Conservation (phyloP, 2,329 filamentous ascomycete species). For the Penicillium expansum region DNA sequence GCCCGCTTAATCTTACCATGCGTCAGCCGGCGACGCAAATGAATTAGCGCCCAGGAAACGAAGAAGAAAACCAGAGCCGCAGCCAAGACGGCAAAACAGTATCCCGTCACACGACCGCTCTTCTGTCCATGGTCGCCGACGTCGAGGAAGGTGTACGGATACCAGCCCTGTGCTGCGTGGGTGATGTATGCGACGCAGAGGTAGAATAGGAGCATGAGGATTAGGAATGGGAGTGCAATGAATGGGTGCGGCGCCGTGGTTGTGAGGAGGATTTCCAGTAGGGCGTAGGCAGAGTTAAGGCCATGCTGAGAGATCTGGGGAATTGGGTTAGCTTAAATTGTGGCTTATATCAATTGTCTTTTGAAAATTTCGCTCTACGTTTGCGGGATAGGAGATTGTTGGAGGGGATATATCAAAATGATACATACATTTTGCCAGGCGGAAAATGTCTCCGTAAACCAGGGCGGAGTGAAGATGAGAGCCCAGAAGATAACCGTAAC, state of each 20-base stretch:
- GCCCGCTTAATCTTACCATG: constrained; percentile 27
- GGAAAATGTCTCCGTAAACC: constrained; percentile 52
- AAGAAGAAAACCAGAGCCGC: constrained; percentile 54
- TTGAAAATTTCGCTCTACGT: neutral
- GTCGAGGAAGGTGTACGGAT: constrained; percentile 77
- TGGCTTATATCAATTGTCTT: neutral
- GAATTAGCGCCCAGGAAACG: constrained; percentile 54
- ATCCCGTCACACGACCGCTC: constrained; percentile 58
- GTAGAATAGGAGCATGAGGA: constrained; percentile 70
- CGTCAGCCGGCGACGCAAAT: constrained; percentile 51
- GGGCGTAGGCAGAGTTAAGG: constrained; percentile 68
- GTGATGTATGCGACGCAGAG: constrained; percentile 73
- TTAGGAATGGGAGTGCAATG: constrained; percentile 64
- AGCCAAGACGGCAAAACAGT: constrained; percentile 59
- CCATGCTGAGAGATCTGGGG: constrained; percentile 66
- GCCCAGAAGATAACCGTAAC: constrained; percentile 72
- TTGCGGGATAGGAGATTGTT: neutral
- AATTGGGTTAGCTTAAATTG: neutral
- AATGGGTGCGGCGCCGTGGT: constrained; percentile 62
- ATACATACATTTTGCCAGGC: constrained; percentile 53
- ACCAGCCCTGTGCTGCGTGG: constrained; percentile 66
- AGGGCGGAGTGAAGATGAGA: constrained; percentile 54
- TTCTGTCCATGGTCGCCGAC: constrained; percentile 48
- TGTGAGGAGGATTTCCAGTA: constrained; percentile 71
- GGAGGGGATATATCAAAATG: neutral